Base-by-base conservation (phyloP, 75 land plant species). In the Pinus tabuliformis region DNA sequence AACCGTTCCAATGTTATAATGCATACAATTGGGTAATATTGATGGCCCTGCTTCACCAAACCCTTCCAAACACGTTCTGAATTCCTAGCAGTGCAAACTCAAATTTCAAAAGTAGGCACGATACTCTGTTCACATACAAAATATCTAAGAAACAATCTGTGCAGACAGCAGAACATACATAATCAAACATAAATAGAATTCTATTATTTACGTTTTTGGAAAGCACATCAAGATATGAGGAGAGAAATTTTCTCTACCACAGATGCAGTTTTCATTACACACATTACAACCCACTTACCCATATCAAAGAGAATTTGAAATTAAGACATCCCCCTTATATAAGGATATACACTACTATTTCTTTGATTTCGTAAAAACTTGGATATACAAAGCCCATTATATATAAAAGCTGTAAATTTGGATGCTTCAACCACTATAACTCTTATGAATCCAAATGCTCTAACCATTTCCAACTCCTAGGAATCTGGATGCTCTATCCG, bases 51-150 rank as follows among this genome's bases (percentile, higher is more conserved):
- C 98, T 86, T 95, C 98, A 59, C 97, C 97, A 76, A 94, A 94
- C 64, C 98, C 98, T 62, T 92, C 89, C 57, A 95, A 26, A 77
- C 98, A 93, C 42, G 82, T 85, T 63, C 92, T 89, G 78, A 94
- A 95, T 86, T 95, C 98, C 92, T 86, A 21, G 88, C 88, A 42
- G 94, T 80, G 62, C 91, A 85, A 17, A 94, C 97, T 84, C 98
- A 95, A 71, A 92, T 80, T 73, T 95, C 98, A 81, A 91, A 49
- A 89, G 74, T 97, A 93, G 70, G 94, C 86, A 37, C 97, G 83
- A 78, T 97, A 91, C 68, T 95, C 98, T 16, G 98, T 94, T 96
- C 98, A 93, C 92, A 95, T 89, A 78, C 98, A 95, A 68, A 95
- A 84, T 58, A 93, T 92, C 64, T 96, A 95, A 84, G 78, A 91